These are phyloP conservation scores for Chlamydomonas reinhardtii DNA, from an alignment of 163 green algal genomes.

Conservation along the genomic window DNA sequence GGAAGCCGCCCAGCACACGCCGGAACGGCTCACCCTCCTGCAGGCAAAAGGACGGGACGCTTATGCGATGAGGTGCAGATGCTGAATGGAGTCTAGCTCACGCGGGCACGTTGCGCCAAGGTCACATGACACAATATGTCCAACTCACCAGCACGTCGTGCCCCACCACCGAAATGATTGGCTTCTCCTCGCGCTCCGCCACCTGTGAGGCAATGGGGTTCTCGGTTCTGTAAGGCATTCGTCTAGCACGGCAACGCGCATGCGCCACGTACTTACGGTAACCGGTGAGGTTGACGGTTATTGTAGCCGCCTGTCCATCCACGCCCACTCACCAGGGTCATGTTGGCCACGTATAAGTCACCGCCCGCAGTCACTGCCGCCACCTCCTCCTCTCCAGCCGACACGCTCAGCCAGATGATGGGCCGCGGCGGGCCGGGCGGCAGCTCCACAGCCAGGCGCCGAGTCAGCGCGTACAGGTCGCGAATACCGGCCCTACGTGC, in stretches of 20 bases:
- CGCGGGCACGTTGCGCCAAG: no score
- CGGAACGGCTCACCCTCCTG: slow-evolving; percentile 53
- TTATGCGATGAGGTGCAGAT: no score
- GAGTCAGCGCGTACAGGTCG: neutral
- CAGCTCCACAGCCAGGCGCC: neutral
- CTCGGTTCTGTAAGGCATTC: no score
- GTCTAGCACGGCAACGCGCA: no score
- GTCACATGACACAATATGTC: no score
- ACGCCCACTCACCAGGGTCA: slow-evolving; percentile 18
- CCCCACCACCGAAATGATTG: slow-evolving; percentile 37
- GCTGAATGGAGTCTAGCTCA: no score
- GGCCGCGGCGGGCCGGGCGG: neutral
- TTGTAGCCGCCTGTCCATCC: no score
- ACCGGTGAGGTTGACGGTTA: no score
- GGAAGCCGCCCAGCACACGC: slow-evolving; percentile 49
- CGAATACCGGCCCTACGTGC: neutral
- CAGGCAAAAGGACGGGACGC: neutral
- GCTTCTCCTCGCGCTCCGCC: slow-evolving; percentile 43
- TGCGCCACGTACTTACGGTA: no score
- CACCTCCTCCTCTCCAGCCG: neutral
- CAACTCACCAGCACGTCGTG: slow-evolving; percentile 21
- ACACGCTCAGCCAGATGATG: slow-evolving; percentile 9
- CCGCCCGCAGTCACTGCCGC: slow-evolving; percentile 2
- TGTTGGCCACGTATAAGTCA: slow-evolving; percentile 2
- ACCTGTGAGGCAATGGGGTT: no score